Percentiles rank a stretch among this genome's conserved stretches.
These are phyloP conservation scores for Magnusiomyces ingens DNA, from an alignment of 1,139 yeast species.

Conservation along the genomic window DNA sequence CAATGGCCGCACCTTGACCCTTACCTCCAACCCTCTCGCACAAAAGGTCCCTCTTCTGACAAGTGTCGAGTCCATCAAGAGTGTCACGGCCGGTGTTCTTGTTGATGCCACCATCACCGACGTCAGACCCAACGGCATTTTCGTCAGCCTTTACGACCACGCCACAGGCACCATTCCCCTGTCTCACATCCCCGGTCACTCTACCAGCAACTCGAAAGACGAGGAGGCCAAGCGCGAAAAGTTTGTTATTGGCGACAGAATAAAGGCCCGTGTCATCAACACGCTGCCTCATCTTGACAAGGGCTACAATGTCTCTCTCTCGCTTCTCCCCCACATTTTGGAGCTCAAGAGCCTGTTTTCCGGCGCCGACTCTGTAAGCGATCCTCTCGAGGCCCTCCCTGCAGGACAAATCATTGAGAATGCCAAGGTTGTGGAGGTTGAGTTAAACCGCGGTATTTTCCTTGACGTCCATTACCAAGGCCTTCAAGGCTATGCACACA, in stretches of 20 bases:
- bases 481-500: slow-evolving; percentile 37
- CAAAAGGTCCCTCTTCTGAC: slow-evolving; percentile 43
- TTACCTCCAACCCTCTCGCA: slow-evolving; percentile 40
- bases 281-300: slow-evolving; percentile 40
- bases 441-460: slow-evolving; percentile 35
- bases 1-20: slow-evolving; percentile 57
- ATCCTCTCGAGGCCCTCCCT: slow-evolving; percentile 63
- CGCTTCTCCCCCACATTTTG: slow-evolving; percentile 54
- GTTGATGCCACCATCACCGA: slow-evolving; percentile 69
- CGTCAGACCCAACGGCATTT: slow-evolving; percentile 51
- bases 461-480: slow-evolving; percentile 17
- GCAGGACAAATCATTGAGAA: slow-evolving; percentile 64
- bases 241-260: slow-evolving; percentile 56
- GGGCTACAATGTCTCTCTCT: slow-evolving; percentile 57
- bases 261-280: slow-evolving; percentile 67
- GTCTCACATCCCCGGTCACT: slow-evolving; percentile 53
- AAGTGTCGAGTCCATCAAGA: slow-evolving; percentile 62
- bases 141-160: slow-evolving; percentile 62
- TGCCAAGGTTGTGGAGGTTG: slow-evolving; percentile 50
- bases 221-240: slow-evolving; percentile 48
- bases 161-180: slow-evolving; percentile 65
- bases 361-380: slow-evolving; percentile 22
- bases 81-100: slow-evolving; percentile 76
- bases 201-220: slow-evolving; percentile 23
- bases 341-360: slow-evolving; percentile 19